Conservation (phyloP, 192 early-diverging fungal genomes). For the Podila verticillata region DNA sequence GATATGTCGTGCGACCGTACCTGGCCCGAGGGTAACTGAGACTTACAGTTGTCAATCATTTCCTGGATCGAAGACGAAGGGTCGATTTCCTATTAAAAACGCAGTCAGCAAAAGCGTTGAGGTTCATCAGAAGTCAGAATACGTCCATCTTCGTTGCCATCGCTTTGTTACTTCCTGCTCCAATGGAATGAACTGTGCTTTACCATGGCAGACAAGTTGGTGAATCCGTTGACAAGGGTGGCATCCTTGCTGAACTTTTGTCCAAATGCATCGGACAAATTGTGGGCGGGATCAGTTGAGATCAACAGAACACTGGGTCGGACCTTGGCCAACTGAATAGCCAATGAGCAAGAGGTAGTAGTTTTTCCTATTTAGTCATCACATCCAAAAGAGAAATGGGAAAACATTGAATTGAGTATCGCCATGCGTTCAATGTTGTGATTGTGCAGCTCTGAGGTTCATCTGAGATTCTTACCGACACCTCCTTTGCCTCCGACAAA, state of each 20-base stretch:
- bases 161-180: no score
- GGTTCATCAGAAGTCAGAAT: neutral
- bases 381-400: neutral
- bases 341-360: conserved; percentile 86
- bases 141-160: neutral
- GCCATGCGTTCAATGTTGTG: neutral
- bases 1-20: conserved; percentile 8
- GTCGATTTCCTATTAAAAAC: conserved; percentile 91
- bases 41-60: conserved; percentile 93
- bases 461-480: conserved; percentile 77
- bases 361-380: conserved; percentile 65
- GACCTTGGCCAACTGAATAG: conserved; percentile 89
- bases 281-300: conserved; percentile 99
- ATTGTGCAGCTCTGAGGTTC: no score
- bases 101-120: neutral
- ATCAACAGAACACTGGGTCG: conserved; percentile 96
- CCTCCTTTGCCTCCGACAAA: conserved; percentile 99
- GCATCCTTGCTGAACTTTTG: conserved; percentile 99
- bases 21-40: neutral
- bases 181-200: neutral
- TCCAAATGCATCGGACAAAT: conserved; percentile 98
- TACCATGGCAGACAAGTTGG: conserved; percentile 91
- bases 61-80: conserved; percentile 97
- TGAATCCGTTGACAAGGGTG: conserved; percentile 91
- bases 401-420: neutral